Percentiles rank a stretch among this genome's conserved stretches.
Conservation (phyloP, 371 early-diverging fungal genomes). For the Coemansia sp. region DNA sequence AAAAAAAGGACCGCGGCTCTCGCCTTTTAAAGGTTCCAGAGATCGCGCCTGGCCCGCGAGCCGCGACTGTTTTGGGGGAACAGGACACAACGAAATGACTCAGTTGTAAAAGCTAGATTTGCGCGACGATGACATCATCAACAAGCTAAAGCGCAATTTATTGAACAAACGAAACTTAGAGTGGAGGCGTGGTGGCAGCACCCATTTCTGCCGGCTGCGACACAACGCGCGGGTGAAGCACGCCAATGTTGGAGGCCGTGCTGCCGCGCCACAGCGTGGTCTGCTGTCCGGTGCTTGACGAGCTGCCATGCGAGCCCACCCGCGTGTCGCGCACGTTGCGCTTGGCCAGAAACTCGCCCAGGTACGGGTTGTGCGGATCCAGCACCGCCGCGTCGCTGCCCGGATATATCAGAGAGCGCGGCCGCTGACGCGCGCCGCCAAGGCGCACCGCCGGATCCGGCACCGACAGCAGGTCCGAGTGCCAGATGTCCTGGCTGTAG, state of each 20-base stretch:
- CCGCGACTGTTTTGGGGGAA: no score
- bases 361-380: slow-evolving; percentile 40
- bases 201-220: slow-evolving; percentile 19
- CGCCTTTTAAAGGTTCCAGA: background rate
- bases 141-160: background rate
- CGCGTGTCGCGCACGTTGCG: slow-evolving; percentile 25
- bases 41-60: no score
- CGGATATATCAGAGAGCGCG: slow-evolving; percentile 33
- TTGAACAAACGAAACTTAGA: background rate
- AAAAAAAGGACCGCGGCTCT: slow-evolving; percentile 7
- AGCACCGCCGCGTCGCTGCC: slow-evolving; percentile 7
- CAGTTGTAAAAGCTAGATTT: background rate
- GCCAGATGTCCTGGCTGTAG: slow-evolving; percentile 30
- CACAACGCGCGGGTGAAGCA: slow-evolving; percentile 14
- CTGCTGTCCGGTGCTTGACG: slow-evolving; percentile 13
- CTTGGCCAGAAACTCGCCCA: slow-evolving; percentile 34
- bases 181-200: background rate
- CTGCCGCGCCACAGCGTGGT: slow-evolving; percentile 23
- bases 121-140: background rate
- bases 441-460: slow-evolving; percentile 28
- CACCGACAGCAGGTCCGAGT: slow-evolving; percentile 32
- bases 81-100: background rate
- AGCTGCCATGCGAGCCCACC: slow-evolving; percentile 21
- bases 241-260: background rate
- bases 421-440: slow-evolving; percentile 14